Percentiles rank a stretch among this genome's conserved stretches.
Evolutionary conservation across 148 eudicot species (phyloP).

Genomic region (Chenopodium quinoa): DNA sequence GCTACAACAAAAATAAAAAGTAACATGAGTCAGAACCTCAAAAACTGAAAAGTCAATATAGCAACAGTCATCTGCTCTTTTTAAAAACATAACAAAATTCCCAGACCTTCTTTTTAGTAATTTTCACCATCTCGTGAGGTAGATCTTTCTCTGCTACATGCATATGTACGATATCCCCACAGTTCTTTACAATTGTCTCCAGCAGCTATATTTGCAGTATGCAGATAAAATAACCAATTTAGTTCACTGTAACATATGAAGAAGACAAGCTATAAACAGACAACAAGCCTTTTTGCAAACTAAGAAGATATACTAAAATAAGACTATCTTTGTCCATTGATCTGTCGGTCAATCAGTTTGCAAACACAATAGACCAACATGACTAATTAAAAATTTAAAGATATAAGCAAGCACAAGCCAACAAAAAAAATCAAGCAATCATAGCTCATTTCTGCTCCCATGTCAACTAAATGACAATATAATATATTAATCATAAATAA

Average conservation of each 20-base stretch:
- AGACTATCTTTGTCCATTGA: not conserved
- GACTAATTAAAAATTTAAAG: not conserved
- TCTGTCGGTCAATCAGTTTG: not conserved
- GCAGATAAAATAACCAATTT: slow-evolving; percentile 24
- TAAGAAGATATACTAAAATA: not conserved
- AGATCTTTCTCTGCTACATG: slow-evolving; percentile 94
- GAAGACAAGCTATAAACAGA: slow-evolving; percentile 14
- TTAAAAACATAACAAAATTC: not conserved
- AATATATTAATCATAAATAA: not conserved
- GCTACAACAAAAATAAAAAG: slow-evolving; percentile 38
- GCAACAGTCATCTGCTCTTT: slow-evolving; percentile 4
- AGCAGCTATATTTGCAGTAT: slow-evolving; percentile 47
- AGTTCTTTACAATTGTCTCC: slow-evolving; percentile 93
- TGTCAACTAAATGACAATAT: not conserved
- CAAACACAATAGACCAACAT: not conserved
- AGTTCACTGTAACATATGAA: slow-evolving; percentile 19
- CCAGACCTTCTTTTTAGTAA: slow-evolving; percentile 79
- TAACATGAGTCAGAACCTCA: not conserved
- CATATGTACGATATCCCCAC: slow-evolving; percentile 91
- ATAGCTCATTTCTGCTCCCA: not conserved
- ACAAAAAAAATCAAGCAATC: not conserved
- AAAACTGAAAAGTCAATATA: not conserved
- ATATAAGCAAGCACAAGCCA: not conserved
- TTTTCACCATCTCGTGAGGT: slow-evolving; percentile 86
- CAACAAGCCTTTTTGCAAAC: slow-evolving; percentile 10